phyloP scores from a whole-genome alignment of 2,329 filamentous ascomycete genomes.

The Cercospora zeina region DNA sequence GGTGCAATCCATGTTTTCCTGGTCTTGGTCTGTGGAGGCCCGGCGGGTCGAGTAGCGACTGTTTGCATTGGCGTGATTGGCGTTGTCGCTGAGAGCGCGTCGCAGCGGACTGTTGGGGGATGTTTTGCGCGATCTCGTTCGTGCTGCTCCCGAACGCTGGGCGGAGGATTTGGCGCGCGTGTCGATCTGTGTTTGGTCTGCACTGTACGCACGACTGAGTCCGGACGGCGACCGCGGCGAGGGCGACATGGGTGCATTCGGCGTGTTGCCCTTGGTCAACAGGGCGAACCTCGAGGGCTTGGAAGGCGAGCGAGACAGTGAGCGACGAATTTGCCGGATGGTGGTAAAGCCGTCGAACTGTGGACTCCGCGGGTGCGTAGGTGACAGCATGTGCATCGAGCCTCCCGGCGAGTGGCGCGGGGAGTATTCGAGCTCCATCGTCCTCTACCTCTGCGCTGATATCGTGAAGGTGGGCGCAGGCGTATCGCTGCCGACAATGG shows the following conservation, averaged over 20 bases:
- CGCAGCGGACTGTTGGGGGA: conserved; percentile 81
- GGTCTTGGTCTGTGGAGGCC: conserved; percentile 51
- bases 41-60: conserved; percentile 52
- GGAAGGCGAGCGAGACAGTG: conserved; percentile 89
- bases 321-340: conserved; percentile 80
- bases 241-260: conserved; percentile 37
- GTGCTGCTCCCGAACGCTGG: conserved; percentile 33
- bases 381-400: conserved; percentile 82
- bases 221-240: conserved; percentile 45
- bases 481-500: conserved; percentile 7
- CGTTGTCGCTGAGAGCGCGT: conserved; percentile 69
- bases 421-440: conserved; percentile 54
- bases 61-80: conserved; percentile 69
- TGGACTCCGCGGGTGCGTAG: conserved; percentile 54
- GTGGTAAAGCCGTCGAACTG: conserved; percentile 80
- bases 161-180: conserved; percentile 52
- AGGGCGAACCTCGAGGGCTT: conserved; percentile 70
- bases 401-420: conserved; percentile 61
- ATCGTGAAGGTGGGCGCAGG: not conserved
- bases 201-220: conserved; percentile 50
- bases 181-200: conserved; percentile 30
- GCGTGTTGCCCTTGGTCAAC: conserved; percentile 51
- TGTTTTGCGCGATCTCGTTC: conserved; percentile 61
- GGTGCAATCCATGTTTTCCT: conserved; percentile 40
- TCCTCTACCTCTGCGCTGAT: conserved; percentile 8